Evolutionary conservation across 179 eudicot species (phyloP).

Genomic region (Carnegiea gigantea): DNA sequence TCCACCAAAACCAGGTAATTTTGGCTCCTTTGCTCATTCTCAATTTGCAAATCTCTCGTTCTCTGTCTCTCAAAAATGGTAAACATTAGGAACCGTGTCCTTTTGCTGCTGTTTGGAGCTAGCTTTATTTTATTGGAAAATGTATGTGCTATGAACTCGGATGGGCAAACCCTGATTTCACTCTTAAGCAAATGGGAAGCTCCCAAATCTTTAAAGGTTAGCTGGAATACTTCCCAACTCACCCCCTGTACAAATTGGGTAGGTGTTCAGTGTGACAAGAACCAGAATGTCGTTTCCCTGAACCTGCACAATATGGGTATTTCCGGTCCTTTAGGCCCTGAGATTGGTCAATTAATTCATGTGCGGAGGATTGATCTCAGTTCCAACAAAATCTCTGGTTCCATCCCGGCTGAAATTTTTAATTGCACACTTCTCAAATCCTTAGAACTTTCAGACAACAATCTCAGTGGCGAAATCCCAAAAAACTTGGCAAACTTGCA

Average conservation of each 20-base stretch:
- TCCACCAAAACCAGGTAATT: conserved; percentile 19
- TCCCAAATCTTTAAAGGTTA: conserved; percentile 41
- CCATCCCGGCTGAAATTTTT: conserved; percentile 25
- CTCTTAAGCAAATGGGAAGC: conserved; percentile 55
- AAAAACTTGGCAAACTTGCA: conserved; percentile 28
- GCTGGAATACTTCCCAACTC: conserved; percentile 63
- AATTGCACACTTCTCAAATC: conserved; percentile 21
- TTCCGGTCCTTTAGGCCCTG: conserved; percentile 33
- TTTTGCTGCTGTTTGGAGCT: conserved; percentile 15
- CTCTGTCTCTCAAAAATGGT: conserved; percentile 6
- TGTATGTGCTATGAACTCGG: conserved; percentile 44
- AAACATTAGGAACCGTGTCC: conserved; percentile 7
- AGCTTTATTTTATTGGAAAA: neutral
- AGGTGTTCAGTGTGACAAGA: conserved; percentile 50
- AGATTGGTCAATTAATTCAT: conserved; percentile 29
- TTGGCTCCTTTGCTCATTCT: neutral
- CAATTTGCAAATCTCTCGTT: neutral
- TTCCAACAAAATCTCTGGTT: conserved; percentile 16
- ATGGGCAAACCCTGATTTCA: conserved; percentile 57
- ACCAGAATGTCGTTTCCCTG: conserved; percentile 38
- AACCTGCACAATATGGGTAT: conserved; percentile 36
- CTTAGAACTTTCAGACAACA: conserved; percentile 29
- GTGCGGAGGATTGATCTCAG: conserved; percentile 25
- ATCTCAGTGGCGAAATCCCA: conserved; percentile 30
- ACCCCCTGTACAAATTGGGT: conserved; percentile 68